These are phyloP conservation scores for Lasiodiplodia hormozganensis DNA, from an alignment of 2,329 filamentous ascomycete species.

Conservation along the genomic window DNA sequence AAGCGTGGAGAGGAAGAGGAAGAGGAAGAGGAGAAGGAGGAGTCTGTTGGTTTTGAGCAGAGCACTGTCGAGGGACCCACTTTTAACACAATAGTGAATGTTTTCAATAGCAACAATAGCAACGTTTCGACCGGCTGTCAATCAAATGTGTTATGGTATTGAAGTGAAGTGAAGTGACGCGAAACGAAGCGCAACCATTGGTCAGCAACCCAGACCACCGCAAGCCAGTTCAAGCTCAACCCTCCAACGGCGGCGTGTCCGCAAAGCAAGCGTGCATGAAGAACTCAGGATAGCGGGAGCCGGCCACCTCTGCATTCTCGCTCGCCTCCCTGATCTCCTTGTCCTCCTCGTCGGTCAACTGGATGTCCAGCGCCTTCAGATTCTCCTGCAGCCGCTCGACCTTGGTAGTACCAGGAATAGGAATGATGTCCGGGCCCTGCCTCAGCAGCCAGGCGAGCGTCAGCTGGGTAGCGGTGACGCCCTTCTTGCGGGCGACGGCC, in stretches of 20 bases:
- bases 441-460: slow-evolving; percentile 52
- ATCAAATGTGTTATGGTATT: no score
- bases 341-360: slow-evolving; percentile 40
- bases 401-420: slow-evolving; percentile 60
- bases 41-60: no score
- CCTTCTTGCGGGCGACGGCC: slow-evolving; percentile 54
- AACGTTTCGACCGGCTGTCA: no score
- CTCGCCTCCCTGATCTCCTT: slow-evolving; percentile 39
- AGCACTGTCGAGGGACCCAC: no score
- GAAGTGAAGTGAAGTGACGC: no score
- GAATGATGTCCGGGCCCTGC: slow-evolving; percentile 56
- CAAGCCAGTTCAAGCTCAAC: neutral
- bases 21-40: no score
- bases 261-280: slow-evolving; percentile 45
- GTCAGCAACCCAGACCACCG: no score
- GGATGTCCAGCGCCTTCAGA: slow-evolving; percentile 37
- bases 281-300: slow-evolving; percentile 48
- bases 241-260: slow-evolving; percentile 43
- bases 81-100: no score
- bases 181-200: no score
- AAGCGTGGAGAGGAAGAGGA: no score
- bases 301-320: slow-evolving; percentile 50
- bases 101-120: no score
- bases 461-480: slow-evolving; percentile 63
- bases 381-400: slow-evolving; percentile 43